Evolutionary conservation across 306 rosid species (phyloP).

Genomic region (Cyamopsis tetragonoloba): DNA sequence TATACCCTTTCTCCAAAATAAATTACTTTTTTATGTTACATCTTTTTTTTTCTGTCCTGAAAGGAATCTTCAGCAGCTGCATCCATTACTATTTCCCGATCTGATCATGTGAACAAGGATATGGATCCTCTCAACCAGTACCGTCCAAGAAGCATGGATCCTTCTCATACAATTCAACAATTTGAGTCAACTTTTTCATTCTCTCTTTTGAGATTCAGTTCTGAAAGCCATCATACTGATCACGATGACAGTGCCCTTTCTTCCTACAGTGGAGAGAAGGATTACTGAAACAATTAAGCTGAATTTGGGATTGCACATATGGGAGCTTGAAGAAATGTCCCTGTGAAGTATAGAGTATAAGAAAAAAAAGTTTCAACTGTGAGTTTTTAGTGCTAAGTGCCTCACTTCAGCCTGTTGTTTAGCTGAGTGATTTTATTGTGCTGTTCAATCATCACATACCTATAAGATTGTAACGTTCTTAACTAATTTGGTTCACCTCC

Average conservation of each 20-base stretch:
- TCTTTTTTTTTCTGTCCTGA: constrained; percentile 32
- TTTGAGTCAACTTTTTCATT: constrained; percentile 40
- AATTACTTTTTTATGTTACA: neutral
- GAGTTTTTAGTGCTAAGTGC: constrained; percentile 22
- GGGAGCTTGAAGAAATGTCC: constrained; percentile 32
- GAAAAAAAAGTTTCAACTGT: constrained; percentile 45
- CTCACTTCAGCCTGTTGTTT: constrained; percentile 12
- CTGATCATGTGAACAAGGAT: constrained; percentile 36
- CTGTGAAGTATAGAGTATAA: constrained; percentile 37
- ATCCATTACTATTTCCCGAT: constrained; percentile 25
- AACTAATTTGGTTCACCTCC: neutral
- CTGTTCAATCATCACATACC: neutral
- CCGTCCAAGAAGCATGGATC: constrained; percentile 25
- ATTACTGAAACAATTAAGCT: constrained; percentile 28
- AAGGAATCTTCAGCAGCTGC: constrained; percentile 57
- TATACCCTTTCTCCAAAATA: neutral
- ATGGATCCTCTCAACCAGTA: constrained; percentile 14
- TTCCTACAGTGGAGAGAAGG: constrained; percentile 32
- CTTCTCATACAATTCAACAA: constrained; percentile 29
- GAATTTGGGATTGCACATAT: constrained; percentile 26
- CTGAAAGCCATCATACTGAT: constrained; percentile 29
- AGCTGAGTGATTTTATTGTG: neutral
- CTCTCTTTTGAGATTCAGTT: constrained; percentile 37
- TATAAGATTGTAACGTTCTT: too few species aligned
- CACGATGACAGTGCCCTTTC: constrained; percentile 36